Evolutionary conservation across 2,329 filamentous ascomycete species (phyloP).

Genomic region (Colletotrichum caudatum): DNA sequence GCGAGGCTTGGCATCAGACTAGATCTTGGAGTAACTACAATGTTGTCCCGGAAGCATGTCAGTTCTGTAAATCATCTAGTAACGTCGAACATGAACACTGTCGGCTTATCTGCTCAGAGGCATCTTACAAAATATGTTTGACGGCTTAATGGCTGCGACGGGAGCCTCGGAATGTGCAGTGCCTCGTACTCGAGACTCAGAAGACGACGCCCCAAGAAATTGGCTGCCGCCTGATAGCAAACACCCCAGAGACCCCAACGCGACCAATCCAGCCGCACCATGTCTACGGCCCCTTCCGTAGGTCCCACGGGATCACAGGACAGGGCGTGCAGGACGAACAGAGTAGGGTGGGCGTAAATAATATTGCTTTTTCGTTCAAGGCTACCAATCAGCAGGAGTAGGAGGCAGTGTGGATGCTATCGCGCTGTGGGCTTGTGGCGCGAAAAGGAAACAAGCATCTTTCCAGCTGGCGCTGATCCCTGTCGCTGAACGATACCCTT

Average conservation of each 20-base stretch:
- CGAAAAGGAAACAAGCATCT: slow-evolving; percentile 30
- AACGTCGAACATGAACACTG: not conserved
- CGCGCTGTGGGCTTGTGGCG: slow-evolving; percentile 17
- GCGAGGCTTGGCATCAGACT: slow-evolving; percentile 25
- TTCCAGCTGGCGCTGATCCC: slow-evolving; percentile 8
- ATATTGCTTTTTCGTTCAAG: slow-evolving; percentile 27
- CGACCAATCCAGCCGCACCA: slow-evolving; percentile 2
- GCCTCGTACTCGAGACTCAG: not conserved
- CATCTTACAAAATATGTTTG: not conserved
- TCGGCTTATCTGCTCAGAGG: not conserved
- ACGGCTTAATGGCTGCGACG: not conserved
- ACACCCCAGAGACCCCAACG: not conserved
- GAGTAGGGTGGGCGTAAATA: slow-evolving; percentile 20
- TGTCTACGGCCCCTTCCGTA: not conserved
- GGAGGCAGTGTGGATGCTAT: not conserved
- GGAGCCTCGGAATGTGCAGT: not conserved
- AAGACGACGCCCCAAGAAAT: not conserved
- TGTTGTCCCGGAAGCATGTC: not conserved
- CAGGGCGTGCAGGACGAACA: slow-evolving; percentile 14
- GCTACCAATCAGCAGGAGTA: slow-evolving; percentile 22
- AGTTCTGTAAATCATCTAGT: not conserved
- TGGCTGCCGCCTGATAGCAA: not conserved
- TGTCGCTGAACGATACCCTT: slow-evolving; percentile 2
- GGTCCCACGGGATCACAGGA: slow-evolving; percentile 1
- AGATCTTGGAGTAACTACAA: not conserved